A percentile compares a stretch with the other conserved stretches of the same genome.
Conservation (phyloP, 345 rosid species). For the Populus ilicifolia region DNA sequence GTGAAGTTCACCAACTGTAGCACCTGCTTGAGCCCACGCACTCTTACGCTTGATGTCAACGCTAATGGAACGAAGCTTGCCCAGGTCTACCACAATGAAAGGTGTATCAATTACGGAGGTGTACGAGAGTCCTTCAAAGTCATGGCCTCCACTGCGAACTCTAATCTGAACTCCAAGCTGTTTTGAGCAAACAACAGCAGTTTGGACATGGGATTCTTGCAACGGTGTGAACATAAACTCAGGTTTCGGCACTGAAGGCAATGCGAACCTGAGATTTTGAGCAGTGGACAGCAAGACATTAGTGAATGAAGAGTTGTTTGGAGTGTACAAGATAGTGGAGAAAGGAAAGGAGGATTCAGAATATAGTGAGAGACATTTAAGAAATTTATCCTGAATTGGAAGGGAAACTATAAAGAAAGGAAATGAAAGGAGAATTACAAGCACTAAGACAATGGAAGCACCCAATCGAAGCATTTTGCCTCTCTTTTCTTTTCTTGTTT, state of each 20-base stretch:
- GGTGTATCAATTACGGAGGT: conserved; percentile 6
- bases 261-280: conserved; percentile 23
- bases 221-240: conserved; percentile 24
- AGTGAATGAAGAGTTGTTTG: conserved; percentile 19
- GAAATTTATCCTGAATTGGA: conserved; percentile 11
- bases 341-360: conserved; percentile 14
- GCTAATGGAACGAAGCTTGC: conserved; percentile 7
- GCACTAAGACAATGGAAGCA: conserved; percentile 8
- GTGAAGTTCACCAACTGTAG: conserved; percentile 21
- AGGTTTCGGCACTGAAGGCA: conserved; percentile 25
- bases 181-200: conserved; percentile 24
- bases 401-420: background rate
- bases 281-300: conserved; percentile 19
- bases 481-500: background rate
- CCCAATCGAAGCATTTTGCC: conserved; percentile 22
- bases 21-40: conserved; percentile 26
- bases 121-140: conserved; percentile 21
- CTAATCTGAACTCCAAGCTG: conserved; percentile 14
- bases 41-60: conserved; percentile 2
- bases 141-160: conserved; percentile 29
- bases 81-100: conserved; percentile 16
- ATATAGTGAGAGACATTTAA: conserved; percentile 17
- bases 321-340: conserved; percentile 24
- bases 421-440: conserved; percentile 18
- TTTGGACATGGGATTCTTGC: conserved; percentile 27